Conservation (phyloP, 306 rosid genomes). For the Medicago ruthenica region DNA sequence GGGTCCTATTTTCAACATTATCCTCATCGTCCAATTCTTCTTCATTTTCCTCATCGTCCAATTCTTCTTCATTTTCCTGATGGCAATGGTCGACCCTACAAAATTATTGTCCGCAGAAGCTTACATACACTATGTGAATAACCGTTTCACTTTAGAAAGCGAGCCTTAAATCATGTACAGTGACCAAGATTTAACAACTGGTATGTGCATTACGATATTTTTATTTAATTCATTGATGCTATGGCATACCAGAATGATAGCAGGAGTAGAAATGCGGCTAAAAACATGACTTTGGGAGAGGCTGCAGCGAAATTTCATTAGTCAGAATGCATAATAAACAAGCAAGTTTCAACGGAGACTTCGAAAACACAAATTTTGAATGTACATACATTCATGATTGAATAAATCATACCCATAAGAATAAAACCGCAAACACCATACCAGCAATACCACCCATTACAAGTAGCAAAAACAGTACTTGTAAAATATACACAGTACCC, state of each 20-base stretch:
- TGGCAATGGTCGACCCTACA: constrained; percentile 85
- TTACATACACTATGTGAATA: constrained; percentile 45
- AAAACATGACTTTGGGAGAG: constrained; percentile 67
- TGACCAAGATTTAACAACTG: neutral
- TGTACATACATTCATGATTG: constrained; percentile 18
- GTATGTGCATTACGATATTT: neutral
- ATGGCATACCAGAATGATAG: constrained; percentile 74
- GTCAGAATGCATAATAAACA: constrained; percentile 39
- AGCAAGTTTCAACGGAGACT: constrained; percentile 17
- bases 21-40: constrained; percentile 68
- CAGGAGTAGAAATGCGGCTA: constrained; percentile 70
- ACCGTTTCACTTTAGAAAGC: constrained; percentile 11
- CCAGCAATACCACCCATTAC: constrained; percentile 66
- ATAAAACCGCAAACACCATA: constrained; percentile 63
- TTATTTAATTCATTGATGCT: neutral
- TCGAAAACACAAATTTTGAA: constrained; percentile 23
- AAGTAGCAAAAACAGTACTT: constrained; percentile 57
- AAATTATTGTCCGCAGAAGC: constrained; percentile 51
- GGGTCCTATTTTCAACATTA: constrained; percentile 48
- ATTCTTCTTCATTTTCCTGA: constrained; percentile 75
- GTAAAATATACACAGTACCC: constrained; percentile 70
- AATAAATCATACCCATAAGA: constrained; percentile 64
- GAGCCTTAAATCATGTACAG: neutral
- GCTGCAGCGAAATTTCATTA: constrained; percentile 57
- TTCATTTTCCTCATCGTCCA: constrained; percentile 67